phyloP scores from a whole-genome alignment of 768 basidiomycete species.

The Leccinum ochraceum region DNA sequence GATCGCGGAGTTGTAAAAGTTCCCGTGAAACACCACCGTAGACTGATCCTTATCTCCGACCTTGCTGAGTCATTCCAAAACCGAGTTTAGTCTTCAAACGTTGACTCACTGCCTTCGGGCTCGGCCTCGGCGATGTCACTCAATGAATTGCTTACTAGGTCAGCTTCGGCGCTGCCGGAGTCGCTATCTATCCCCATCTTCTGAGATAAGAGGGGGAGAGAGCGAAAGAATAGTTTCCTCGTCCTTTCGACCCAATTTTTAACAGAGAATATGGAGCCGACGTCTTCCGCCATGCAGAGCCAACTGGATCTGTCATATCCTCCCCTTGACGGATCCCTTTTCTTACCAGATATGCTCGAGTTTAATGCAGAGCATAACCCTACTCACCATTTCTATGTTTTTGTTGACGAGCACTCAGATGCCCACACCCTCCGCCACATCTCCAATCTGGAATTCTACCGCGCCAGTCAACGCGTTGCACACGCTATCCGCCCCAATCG shows the following conservation, averaged over 20 bases:
- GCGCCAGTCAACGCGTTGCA: conserved; percentile 45
- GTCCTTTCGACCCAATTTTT: neutral
- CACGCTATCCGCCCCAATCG: conserved; percentile 39
- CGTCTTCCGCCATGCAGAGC: neutral
- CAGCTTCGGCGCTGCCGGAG: neutral
- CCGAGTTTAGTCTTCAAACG: neutral
- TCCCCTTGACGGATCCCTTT: conserved; percentile 36
- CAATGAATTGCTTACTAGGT: neutral
- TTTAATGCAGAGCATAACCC: conserved; percentile 37
- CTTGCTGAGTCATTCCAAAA: neutral
- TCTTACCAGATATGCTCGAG: conserved; percentile 22
- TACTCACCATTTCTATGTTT: conserved; percentile 32
- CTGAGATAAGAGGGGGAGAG: neutral
- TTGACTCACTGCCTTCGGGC: neutral
- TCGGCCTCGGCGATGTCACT: neutral
- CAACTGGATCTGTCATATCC: conserved; percentile 12
- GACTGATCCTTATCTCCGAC: too few species aligned
- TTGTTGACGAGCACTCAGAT: conserved; percentile 20
- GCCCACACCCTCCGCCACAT: conserved; percentile 27
- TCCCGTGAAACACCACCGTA: too few species aligned
- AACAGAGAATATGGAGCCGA: neutral
- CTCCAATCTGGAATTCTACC: conserved; percentile 44
- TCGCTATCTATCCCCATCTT: neutral
- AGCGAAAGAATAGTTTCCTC: neutral
- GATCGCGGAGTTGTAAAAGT: too few species aligned